Evolutionary conservation across 1,284 basidiomycete species (phyloP).

Genomic region (Apiotrichum veenhuisii): DNA sequence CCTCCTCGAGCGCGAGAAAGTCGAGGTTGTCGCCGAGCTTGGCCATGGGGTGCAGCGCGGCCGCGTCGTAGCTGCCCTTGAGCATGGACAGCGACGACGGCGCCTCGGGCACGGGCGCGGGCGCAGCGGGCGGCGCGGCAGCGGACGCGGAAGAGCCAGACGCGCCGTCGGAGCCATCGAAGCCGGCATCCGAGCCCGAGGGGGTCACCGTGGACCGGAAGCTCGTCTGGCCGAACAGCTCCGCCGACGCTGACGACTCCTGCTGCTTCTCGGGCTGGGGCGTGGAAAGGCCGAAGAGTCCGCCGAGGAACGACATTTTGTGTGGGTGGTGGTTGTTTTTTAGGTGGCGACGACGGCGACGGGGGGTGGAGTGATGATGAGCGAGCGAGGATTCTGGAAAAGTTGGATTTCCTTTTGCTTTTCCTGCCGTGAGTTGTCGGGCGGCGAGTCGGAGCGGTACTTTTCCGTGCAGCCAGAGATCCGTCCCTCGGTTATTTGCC

Average conservation of each 20-base stretch:
- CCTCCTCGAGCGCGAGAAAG: slow-evolving; percentile 87
- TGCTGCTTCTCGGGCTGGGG: slow-evolving; percentile 17
- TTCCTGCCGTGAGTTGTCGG: neutral
- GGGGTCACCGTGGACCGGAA: slow-evolving; percentile 35
- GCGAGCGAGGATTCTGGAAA: slow-evolving; percentile 4
- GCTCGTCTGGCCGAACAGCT: slow-evolving; percentile 40
- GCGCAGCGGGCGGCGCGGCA: slow-evolving; percentile 9
- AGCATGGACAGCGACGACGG: slow-evolving; percentile 76
- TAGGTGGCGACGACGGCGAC: neutral
- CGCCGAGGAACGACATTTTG: slow-evolving; percentile 46
- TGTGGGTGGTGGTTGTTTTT: no score
- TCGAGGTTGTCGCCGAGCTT: slow-evolving; percentile 76
- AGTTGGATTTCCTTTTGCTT: neutral
- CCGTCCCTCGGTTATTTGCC: neutral
- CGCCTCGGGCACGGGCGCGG: slow-evolving; percentile 18
- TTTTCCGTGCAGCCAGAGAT: neutral
- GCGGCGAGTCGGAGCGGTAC: slow-evolving; percentile 2
- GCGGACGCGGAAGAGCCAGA: neutral
- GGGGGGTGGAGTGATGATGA: slow-evolving; percentile 1
- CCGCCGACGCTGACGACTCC: slow-evolving; percentile 33
- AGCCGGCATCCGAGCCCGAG: slow-evolving; percentile 6
- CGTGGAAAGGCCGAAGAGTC: slow-evolving; percentile 32
- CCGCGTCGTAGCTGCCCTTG: slow-evolving; percentile 77
- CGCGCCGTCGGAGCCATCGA: slow-evolving; percentile 11
- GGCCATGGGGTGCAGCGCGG: slow-evolving; percentile 84